A percentile compares a stretch with the other conserved stretches of the same genome.
phyloP scores from a whole-genome alignment of 257 asterid genomes.

The Salvia miltiorrhiza region DNA sequence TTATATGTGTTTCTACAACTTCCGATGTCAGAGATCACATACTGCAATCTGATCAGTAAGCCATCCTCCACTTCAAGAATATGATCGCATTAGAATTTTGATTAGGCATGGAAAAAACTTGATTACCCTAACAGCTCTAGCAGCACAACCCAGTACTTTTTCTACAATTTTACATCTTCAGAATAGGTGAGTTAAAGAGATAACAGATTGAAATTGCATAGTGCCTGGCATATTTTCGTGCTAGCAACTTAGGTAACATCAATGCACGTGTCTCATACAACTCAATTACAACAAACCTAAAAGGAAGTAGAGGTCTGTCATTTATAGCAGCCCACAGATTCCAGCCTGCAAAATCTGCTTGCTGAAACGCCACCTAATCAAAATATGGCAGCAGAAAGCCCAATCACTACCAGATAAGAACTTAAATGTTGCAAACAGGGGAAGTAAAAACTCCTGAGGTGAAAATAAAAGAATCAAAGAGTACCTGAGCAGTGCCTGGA shows the following conservation, averaged over 20 bases:
- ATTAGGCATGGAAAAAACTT: too few species aligned
- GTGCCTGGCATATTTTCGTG: not conserved
- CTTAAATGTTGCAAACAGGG: not conserved
- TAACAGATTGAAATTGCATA: not conserved
- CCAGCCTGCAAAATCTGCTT: conserved; percentile 99
- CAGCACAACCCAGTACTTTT: not conserved
- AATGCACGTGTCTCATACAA: not conserved
- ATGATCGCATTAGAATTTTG: too few species aligned
- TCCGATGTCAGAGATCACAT: not conserved
- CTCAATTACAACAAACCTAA: conserved; percentile 51
- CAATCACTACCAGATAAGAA: conserved; percentile 7
- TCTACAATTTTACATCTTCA: not conserved
- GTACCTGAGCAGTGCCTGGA: conserved; percentile 95
- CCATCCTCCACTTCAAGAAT: not conserved
- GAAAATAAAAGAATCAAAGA: conserved; percentile 15
- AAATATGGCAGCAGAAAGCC: conserved; percentile 18
- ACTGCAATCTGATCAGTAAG: too few species aligned
- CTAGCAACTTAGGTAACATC: not conserved
- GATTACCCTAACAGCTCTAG: not conserved
- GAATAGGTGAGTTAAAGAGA: not conserved
- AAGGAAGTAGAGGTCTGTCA: conserved; percentile 78
- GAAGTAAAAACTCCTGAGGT: not conserved
- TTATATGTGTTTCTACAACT: not conserved
- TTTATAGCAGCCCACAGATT: conserved; percentile 98
- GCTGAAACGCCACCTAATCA: conserved; percentile 90